Conservation (phyloP, 2,329 filamentous ascomycete genomes). For the Pseudocercospora fijiensis region DNA sequence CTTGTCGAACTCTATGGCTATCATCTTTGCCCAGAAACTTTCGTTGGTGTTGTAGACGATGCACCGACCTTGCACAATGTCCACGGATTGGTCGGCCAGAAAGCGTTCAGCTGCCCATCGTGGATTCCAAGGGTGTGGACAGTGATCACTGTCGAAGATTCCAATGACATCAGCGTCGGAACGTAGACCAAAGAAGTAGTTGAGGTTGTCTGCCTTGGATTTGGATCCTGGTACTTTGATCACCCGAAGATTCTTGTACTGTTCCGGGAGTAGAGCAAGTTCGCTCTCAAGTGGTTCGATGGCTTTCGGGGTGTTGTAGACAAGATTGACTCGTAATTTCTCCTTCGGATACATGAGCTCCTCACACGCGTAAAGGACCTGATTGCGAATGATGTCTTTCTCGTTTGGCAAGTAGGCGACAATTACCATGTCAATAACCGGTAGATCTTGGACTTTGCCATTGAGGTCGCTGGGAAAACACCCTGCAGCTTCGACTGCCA, state of each 20-base stretch:
- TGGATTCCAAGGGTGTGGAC: conserved; percentile 51
- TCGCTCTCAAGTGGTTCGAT: conserved; percentile 50
- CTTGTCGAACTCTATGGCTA: conserved; percentile 53
- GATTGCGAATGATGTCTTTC: conserved; percentile 52
- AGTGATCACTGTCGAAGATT: conserved; percentile 54
- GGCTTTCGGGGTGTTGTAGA: conserved; percentile 51
- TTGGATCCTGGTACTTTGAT: conserved; percentile 52
- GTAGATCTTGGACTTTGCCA: conserved; percentile 37
- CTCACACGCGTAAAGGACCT: conserved; percentile 48
- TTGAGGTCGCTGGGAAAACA: conserved; percentile 32
- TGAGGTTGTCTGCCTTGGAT: conserved; percentile 53
- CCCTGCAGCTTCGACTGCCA: conserved; percentile 31
- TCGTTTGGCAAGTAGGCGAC: conserved; percentile 55
- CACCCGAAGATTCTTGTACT: conserved; percentile 45
- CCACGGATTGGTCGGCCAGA: conserved; percentile 43
- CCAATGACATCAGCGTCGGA: conserved; percentile 49
- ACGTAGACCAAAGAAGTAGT: conserved; percentile 49
- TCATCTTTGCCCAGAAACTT: conserved; percentile 48
- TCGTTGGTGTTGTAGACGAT: conserved; percentile 51
- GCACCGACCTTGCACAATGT: conserved; percentile 53
- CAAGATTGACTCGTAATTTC: conserved; percentile 49
- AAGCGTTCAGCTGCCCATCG: conserved; percentile 53
- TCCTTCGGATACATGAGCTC: conserved; percentile 49
- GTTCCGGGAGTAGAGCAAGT: conserved; percentile 41
- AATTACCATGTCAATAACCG: conserved; percentile 49